Evolutionary conservation across 352 stramenopile species (phyloP), one percentile per base, ranked within the genome.

Genomic region (Globisporangium recalcitrans): DNA sequence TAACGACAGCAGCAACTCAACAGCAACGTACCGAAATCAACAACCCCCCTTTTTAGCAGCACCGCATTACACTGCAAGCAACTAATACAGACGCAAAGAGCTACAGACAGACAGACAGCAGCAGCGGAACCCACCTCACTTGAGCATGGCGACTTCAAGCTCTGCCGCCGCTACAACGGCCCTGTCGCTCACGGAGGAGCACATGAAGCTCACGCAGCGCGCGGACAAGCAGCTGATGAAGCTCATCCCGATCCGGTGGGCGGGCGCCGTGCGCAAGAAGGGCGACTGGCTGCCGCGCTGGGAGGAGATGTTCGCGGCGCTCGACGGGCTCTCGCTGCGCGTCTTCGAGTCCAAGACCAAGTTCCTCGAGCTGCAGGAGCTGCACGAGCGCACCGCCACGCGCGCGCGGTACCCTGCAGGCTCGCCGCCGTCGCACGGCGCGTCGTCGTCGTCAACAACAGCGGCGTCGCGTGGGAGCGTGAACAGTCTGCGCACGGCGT

Each of bases 251-350:
- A 85, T 92, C 55, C 63, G 73, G 16, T 91, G 79, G 80, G 74
- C 88, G 49, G 82, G 84, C 34, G 70, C 65, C 36, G 71, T 87
- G 58, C 74, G 74, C 40, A 82, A 80, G 68, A 90, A 90, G 57
- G 75, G 82, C 58, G 84, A 93, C 53, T 93, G 84, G 84, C 63
- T 93, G 22, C 84, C 84, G 40, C 77, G 77, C 32, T 93, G 84
- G 84, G 84, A 93, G 52, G 77, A 90, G 58, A 54, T 82, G 14
- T 91, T 82, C 42, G 16, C 88, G 54, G 78, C 78, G 62, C 64
- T 93, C 47, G 82, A 91, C 40, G 84, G 80, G 24, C 62, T 77
- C 29, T 74, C 63, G 61, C 58, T 91, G 65, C 79, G 78, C 52
- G 73, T 88, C 5, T 88, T 87, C 67, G 82, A 91, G 71, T 88